Base-by-base conservation (phyloP, 352 stramenopile genomes). In the Phytophthora uliginosa region DNA sequence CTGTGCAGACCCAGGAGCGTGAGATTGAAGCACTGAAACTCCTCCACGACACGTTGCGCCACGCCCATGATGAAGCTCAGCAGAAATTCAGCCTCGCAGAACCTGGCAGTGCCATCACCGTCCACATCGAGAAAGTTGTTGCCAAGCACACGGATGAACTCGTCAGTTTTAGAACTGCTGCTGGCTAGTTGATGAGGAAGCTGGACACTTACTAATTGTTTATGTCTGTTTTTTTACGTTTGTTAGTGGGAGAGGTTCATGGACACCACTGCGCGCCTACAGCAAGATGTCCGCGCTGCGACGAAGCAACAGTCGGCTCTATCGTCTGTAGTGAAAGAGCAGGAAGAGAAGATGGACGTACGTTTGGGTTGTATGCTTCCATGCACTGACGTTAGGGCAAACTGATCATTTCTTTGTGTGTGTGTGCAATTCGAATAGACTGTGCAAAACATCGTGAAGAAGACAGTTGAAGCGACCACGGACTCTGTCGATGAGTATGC, bases 41-140 rank as follows among this genome's bases (percentile, higher is more conserved):
- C 60, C 56, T 92, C 10, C 81, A 93, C 47, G 85, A 91, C 57
- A 81, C 82, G 22, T 40, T 95, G 38, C 79, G 76, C 17, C 78
- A 89, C 18, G 74, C 76, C 10, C 81, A 90, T 67, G 76, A 92
- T 42, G 84, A 92, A 51, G 66, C 81, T 3, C 81, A 85, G 58
- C 81, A 81, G 36, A 88, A 85, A 56, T 84, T 93, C 22, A 95
- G 83, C 38, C 70, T 92, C 10, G 76, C 77, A 10, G 82, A 91
- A 55, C 71, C 73, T 42, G 80, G 76, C 47, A 93, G 81, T 63
- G 77, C 73, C 1, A 74, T 95, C 26, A 85, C 81, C 20, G 81
- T 91, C 7, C 84, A 95, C 63, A 88, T 95, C 59, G 84, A 95
- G 52, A 85, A 85, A 54, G 67, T 90, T 57, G 75, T 95, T 20